These are phyloP conservation scores for Diaporthe vexans DNA, from an alignment of 2,329 filamentous ascomycete species.

Conservation along the genomic window DNA sequence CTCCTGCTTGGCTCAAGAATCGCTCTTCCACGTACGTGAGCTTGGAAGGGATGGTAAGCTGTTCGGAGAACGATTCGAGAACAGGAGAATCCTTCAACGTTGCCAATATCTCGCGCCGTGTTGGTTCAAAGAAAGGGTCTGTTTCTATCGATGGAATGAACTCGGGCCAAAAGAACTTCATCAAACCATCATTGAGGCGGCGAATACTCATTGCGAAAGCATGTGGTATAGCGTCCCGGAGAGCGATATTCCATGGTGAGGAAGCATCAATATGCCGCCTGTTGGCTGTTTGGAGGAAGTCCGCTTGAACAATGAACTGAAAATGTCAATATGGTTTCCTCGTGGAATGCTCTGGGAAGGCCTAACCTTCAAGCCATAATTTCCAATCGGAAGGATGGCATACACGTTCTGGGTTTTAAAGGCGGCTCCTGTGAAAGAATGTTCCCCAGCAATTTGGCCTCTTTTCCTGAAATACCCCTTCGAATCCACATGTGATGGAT, in stretches of 20 bases:
- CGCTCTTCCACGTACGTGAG: too few species aligned
- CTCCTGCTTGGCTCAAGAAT: too few species aligned
- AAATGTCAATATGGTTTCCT: background rate
- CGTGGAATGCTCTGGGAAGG: too few species aligned
- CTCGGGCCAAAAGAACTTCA: background rate
- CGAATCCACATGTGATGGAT: too few species aligned
- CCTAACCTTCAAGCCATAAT: background rate
- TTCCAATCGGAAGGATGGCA: background rate
- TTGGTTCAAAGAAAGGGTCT: background rate
- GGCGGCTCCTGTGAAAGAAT: background rate
- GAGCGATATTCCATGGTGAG: background rate
- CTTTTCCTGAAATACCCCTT: too few species aligned
- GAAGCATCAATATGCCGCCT: background rate
- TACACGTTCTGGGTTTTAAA: background rate
- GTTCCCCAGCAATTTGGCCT: too few species aligned
- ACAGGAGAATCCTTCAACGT: background rate
- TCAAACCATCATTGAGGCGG: background rate
- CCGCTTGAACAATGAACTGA: constrained; percentile 1
- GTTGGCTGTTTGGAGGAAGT: constrained; percentile 1
- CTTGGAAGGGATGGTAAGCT: background rate
- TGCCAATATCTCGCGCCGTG: background rate
- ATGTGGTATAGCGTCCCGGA: background rate
- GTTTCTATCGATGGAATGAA: background rate
- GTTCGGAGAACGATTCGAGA: background rate
- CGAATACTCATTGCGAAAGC: background rate